phyloP scores from a whole-genome alignment of 106 monocot species.

The Dendrobium nobile region DNA sequence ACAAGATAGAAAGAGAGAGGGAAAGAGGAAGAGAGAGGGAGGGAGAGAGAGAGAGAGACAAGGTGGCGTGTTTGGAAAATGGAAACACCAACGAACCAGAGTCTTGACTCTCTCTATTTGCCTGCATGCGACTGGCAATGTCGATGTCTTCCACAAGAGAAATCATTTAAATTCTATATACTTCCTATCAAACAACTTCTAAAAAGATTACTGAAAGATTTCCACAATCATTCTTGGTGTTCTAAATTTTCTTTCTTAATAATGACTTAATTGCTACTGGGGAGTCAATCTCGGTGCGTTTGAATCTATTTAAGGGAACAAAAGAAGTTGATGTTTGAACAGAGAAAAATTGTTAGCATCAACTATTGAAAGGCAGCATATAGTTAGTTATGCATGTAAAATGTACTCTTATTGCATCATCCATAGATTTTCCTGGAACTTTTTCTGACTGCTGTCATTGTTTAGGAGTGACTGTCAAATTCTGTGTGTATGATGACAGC shows the following conservation, averaged over 20 bases:
- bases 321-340: not conserved
- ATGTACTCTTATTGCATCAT: not conserved
- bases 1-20: too few species aligned
- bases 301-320: not conserved
- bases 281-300: not conserved
- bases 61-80: too few species aligned
- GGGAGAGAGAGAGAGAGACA: too few species aligned
- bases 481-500: conserved; percentile 63
- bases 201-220: not conserved
- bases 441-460: not conserved
- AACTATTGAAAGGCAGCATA: not conserved
- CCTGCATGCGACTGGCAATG: too few species aligned
- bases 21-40: too few species aligned
- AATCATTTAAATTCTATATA: too few species aligned
- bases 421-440: not conserved
- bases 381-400: not conserved
- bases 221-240: not conserved
- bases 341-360: not conserved
- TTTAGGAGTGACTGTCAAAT: conserved; percentile 73
- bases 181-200: too few species aligned
- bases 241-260: not conserved
- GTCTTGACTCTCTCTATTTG: too few species aligned
- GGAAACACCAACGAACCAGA: too few species aligned
- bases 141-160: too few species aligned
- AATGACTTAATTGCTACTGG: not conserved